These are phyloP conservation scores for Penicillium sp. DNA, from an alignment of 2,329 filamentous ascomycete genomes.

Conservation along the genomic window DNA sequence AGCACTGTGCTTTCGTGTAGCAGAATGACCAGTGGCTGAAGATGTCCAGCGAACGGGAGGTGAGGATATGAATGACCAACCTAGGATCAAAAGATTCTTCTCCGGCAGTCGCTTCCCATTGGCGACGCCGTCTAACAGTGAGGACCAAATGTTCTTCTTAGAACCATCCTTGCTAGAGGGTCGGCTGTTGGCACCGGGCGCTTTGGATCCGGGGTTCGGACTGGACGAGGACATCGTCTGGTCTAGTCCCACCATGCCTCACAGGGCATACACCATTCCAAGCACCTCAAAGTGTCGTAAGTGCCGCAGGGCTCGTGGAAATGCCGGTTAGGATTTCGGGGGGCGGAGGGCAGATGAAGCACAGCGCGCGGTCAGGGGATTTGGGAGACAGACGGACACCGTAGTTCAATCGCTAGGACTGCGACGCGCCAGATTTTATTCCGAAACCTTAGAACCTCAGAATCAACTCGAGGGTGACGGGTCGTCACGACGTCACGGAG, in stretches of 20 bases:
- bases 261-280: slow-evolving; percentile 34
- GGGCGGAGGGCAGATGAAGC: slow-evolving; percentile 19
- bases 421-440: neutral
- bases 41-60: slow-evolving; percentile 1
- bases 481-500: slow-evolving; percentile 9
- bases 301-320: slow-evolving; percentile 8
- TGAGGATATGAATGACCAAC: slow-evolving; percentile 45
- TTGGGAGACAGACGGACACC: slow-evolving; percentile 8
- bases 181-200: slow-evolving; percentile 33
- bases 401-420: neutral
- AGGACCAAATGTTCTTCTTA: slow-evolving; percentile 89
- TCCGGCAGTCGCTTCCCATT: slow-evolving; percentile 85
- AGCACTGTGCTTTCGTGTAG: slow-evolving; percentile 19
- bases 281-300: slow-evolving; percentile 6
- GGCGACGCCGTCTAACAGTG: slow-evolving; percentile 83
- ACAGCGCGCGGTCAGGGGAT: slow-evolving; percentile 31
- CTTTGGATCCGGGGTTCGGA: slow-evolving; percentile 32
- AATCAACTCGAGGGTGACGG: neutral
- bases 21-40: slow-evolving; percentile 1
- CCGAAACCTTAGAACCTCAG: too few relatives aligned
- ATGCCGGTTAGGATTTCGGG: slow-evolving; percentile 10
- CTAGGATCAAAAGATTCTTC: slow-evolving; percentile 83
- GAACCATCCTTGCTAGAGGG: slow-evolving; percentile 54
- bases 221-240: slow-evolving; percentile 37
- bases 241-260: slow-evolving; percentile 34